Evolutionary conservation across 176 grass and related monocot genomes (phyloP).

Genomic region (Carex cristatella): DNA sequence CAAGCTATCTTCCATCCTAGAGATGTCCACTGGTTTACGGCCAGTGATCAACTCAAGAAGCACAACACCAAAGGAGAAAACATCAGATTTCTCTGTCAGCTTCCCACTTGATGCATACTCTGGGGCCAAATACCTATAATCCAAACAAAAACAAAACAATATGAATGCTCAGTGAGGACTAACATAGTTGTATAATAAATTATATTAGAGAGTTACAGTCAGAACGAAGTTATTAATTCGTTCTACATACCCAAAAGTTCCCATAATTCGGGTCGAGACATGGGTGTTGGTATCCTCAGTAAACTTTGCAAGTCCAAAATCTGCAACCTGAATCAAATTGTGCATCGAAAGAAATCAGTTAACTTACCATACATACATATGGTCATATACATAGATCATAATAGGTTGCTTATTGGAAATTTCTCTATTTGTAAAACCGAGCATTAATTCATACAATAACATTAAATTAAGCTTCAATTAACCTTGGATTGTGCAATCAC

Average conservation of each 20-base stretch:
- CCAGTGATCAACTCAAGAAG: conserved; percentile 93
- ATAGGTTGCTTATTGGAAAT: not conserved
- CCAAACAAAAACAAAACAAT: not conserved
- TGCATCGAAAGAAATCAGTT: not conserved
- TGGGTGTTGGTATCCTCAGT: conserved; percentile 86
- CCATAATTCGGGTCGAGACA: conserved; percentile 96
- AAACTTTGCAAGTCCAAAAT: conserved; percentile 86
- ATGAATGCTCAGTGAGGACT: not conserved
- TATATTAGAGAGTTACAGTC: not conserved
- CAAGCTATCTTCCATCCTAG: conserved; percentile 76
- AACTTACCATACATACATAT: not conserved
- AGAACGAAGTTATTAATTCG: not conserved
- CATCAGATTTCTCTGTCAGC: conserved; percentile 88
- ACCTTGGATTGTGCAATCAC: not conserved
- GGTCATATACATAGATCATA: not conserved
- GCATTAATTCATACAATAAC: not conserved
- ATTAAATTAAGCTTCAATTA: not conserved
- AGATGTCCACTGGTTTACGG: conserved; percentile 51
- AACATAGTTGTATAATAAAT: not conserved
- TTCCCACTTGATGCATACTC: conserved; percentile 97
- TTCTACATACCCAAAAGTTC: conserved; percentile 71
- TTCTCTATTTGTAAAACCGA: not conserved
- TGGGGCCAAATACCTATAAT: conserved; percentile 72
- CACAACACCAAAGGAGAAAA: conserved; percentile 98
- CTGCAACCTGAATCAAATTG: conserved; percentile 52